These are phyloP conservation scores for Geosmithia putterillii DNA, from an alignment of 2,329 filamentous ascomycete species.

Conservation along the genomic window DNA sequence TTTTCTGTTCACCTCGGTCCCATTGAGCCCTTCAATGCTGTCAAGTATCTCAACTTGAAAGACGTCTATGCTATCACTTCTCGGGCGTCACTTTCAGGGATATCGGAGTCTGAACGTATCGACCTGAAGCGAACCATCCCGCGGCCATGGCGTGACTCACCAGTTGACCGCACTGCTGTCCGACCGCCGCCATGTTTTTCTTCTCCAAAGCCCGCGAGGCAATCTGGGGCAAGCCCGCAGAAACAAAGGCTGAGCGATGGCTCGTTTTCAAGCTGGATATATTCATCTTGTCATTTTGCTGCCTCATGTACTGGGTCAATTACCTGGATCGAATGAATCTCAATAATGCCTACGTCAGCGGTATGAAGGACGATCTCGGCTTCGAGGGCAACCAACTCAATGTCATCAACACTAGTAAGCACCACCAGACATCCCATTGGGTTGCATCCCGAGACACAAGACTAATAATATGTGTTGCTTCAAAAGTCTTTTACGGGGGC, in stretches of 20 bases:
- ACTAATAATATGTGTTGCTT: neutral
- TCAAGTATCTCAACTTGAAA: too few species aligned
- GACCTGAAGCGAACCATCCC: too few species aligned
- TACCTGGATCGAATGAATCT: constrained; percentile 11
- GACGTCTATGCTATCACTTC: too few species aligned
- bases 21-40: too few species aligned
- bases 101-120: too few species aligned
- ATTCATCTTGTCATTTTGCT: neutral
- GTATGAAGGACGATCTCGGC: constrained; percentile 22
- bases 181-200: neutral
- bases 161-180: too few species aligned
- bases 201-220: constrained; percentile 4
- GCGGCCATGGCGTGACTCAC: too few species aligned
- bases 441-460: neutral
- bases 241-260: constrained; percentile 2
- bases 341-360: constrained; percentile 23
- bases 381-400: constrained; percentile 24
- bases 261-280: constrained; percentile 3
- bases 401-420: constrained; percentile 22
- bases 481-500: constrained; percentile 4
- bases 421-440: constrained; percentile 11
- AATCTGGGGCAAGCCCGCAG: constrained; percentile 5
- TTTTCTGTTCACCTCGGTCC: too few species aligned
- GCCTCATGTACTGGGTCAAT: constrained; percentile 1
- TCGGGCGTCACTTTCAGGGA: too few species aligned